phyloP scores from a whole-genome alignment of 345 rosid genomes.

The Gossypium stocksii region DNA sequence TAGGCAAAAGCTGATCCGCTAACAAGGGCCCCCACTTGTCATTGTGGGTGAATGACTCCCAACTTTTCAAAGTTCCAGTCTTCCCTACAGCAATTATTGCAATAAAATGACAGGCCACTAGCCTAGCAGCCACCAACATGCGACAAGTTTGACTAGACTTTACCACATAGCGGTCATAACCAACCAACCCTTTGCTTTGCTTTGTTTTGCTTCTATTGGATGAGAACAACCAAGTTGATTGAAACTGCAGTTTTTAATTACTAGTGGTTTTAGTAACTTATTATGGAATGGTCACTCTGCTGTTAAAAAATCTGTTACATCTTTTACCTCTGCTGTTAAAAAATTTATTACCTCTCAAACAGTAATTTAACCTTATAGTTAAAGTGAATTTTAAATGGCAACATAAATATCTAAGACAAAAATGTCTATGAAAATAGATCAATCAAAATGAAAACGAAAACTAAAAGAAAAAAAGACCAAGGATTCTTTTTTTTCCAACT shows the following conservation, averaged over 20 bases:
- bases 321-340: accelerated
- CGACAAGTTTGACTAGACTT: neutral
- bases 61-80: neutral
- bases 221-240: neutral
- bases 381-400: no score
- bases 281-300: no score
- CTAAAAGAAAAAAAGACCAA: no score
- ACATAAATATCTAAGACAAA: no score
- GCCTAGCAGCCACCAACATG: neutral
- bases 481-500: no score
- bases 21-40: neutral
- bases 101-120: neutral
- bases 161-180: neutral
- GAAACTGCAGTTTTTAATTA: neutral
- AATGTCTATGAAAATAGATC: no score
- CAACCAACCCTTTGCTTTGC: neutral
- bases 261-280: no score
- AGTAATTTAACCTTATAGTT: accelerated
- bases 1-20: neutral
- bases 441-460: no score
- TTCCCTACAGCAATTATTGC: neutral
- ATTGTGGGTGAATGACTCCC: neutral
- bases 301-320: no score
- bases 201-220: neutral
- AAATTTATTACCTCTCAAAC: no score